Evolutionary conservation across 1,284 basidiomycete genomes (phyloP).

Genomic region (Ustilago shanxiensis): DNA sequence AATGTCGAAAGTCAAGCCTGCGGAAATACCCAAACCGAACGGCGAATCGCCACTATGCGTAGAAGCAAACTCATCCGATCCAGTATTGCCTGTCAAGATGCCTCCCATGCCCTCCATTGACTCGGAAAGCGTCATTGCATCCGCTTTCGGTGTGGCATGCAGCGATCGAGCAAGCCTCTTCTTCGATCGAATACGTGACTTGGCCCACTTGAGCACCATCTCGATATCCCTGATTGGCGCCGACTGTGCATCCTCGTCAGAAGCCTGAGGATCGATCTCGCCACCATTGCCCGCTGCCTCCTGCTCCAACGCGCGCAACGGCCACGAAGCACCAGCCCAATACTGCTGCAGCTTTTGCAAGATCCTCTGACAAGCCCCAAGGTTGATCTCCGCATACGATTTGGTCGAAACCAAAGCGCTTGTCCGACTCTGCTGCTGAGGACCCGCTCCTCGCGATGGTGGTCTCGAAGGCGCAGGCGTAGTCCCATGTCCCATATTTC

Average conservation of each 20-base stretch:
- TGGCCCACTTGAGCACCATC: slow-evolving; percentile 62
- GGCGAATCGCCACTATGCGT: slow-evolving; percentile 48
- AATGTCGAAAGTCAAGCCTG: slow-evolving; percentile 47
- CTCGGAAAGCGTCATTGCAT: slow-evolving; percentile 23
- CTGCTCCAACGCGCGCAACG: slow-evolving; percentile 56
- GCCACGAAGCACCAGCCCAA: slow-evolving; percentile 61
- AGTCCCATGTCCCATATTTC: slow-evolving; percentile 51
- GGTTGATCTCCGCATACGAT: slow-evolving; percentile 56
- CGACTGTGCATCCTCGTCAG: slow-evolving; percentile 57
- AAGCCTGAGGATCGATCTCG: slow-evolving; percentile 51
- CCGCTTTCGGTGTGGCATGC: slow-evolving; percentile 35
- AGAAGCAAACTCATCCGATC: slow-evolving; percentile 39
- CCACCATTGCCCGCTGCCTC: slow-evolving; percentile 49
- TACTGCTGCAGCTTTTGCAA: slow-evolving; percentile 53
- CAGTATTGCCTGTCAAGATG: slow-evolving; percentile 25
- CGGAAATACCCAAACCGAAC: slow-evolving; percentile 47
- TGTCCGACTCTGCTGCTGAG: slow-evolving; percentile 33
- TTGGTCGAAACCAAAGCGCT: slow-evolving; percentile 44
- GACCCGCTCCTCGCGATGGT: slow-evolving; percentile 28
- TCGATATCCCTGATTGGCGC: slow-evolving; percentile 60
- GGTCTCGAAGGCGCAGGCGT: slow-evolving; percentile 43
- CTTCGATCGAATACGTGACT: slow-evolving; percentile 35
- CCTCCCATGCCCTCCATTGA: slow-evolving; percentile 25
- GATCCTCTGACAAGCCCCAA: slow-evolving; percentile 51
- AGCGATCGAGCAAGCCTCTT: slow-evolving; percentile 34